phyloP scores from a whole-genome alignment of 2,329 filamentous ascomycete genomes.

The Malbranchea zuffiana region DNA sequence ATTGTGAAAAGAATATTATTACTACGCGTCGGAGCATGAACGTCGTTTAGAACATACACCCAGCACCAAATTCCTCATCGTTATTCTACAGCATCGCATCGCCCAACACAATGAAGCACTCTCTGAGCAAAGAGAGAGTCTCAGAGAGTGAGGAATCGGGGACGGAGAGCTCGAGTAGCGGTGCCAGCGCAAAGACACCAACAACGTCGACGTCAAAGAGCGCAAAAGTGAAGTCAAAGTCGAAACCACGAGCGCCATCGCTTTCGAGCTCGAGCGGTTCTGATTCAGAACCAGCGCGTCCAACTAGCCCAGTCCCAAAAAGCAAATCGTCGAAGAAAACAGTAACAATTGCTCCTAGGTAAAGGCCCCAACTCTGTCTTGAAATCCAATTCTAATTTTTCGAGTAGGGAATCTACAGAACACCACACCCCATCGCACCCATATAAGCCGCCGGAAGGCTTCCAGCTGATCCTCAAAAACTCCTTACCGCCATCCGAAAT shows the following conservation, averaged over 20 bases:
- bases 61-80: too few species aligned
- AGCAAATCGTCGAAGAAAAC: slow-evolving; percentile 9
- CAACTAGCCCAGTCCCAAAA: neutral
- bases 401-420: slow-evolving; percentile 1
- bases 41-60: too few species aligned
- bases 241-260: slow-evolving; percentile 12
- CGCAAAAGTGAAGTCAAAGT: slow-evolving; percentile 14
- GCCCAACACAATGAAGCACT: slow-evolving; percentile 5
- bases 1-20: too few species aligned
- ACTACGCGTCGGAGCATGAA: too few species aligned
- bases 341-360: slow-evolving; percentile 12
- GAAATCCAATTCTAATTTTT: neutral
- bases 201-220: slow-evolving; percentile 4
- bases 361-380: neutral
- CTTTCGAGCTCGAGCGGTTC: slow-evolving; percentile 5
- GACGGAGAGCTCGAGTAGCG: slow-evolving; percentile 20
- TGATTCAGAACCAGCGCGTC: slow-evolving; percentile 8
- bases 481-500: slow-evolving; percentile 21
- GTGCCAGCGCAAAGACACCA: slow-evolving; percentile 14
- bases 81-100: too few species aligned
- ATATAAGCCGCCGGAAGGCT: slow-evolving; percentile 36
- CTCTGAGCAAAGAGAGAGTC: slow-evolving; percentile 17
- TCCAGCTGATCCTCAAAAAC: slow-evolving; percentile 29
- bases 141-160: slow-evolving; percentile 16
- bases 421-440: slow-evolving; percentile 18